Conservation (phyloP, 2,329 filamentous ascomycete genomes). For the Arthrobotrys musiformis region DNA sequence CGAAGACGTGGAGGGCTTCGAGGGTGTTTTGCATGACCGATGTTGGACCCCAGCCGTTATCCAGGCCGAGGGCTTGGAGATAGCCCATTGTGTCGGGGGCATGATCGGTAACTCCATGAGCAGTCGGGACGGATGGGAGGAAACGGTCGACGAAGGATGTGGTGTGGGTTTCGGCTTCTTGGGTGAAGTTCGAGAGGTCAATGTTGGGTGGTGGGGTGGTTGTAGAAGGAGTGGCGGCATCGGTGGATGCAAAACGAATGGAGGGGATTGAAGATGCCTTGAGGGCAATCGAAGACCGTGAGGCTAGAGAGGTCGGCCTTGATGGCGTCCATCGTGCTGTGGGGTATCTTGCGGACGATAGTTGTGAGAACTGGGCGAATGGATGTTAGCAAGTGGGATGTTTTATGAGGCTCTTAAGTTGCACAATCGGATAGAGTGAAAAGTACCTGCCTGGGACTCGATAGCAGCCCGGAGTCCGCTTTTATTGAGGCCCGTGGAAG, state of each 20-base stretch:
- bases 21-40: slow-evolving; percentile 77
- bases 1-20: slow-evolving; percentile 83
- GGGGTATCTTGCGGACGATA: slow-evolving; percentile 29
- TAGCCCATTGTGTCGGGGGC: slow-evolving; percentile 80
- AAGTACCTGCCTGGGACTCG: slow-evolving; percentile 48
- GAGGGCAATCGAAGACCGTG: slow-evolving; percentile 22
- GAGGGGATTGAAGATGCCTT: slow-evolving; percentile 29
- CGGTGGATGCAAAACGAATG: slow-evolving; percentile 55
- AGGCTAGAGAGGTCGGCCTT: slow-evolving; percentile 3
- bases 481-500: slow-evolving; percentile 5
- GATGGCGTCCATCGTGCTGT: slow-evolving; percentile 51
- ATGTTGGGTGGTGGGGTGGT: slow-evolving; percentile 28
- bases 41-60: slow-evolving; percentile 86
- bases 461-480: slow-evolving; percentile 14
- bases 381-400: background rate
- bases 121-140: slow-evolving; percentile 28
- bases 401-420: background rate
- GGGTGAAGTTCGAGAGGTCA: slow-evolving; percentile 28
- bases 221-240: slow-evolving; percentile 13
- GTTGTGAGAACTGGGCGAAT: slow-evolving; percentile 30
- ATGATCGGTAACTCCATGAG: slow-evolving; percentile 18
- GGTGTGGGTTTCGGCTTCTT: slow-evolving; percentile 35
- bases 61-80: slow-evolving; percentile 81
- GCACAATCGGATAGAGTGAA: background rate
- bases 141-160: slow-evolving; percentile 37